phyloP scores from a whole-genome alignment of 352 stramenopile species.

The Proteromonas lacertae region DNA sequence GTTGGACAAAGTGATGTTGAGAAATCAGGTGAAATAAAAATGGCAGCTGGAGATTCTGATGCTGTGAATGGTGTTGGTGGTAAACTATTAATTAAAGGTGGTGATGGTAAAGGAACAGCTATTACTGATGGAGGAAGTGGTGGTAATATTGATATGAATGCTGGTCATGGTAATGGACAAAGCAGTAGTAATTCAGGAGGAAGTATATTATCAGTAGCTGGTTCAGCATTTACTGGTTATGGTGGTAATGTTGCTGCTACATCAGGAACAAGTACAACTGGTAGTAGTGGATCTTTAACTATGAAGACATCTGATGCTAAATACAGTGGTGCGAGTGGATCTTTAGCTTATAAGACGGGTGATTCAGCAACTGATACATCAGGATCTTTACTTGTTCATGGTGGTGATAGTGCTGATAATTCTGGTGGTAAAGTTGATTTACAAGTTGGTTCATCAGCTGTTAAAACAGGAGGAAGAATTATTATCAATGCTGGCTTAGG shows the following conservation, averaged over 20 bases:
- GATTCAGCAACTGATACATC: neutral
- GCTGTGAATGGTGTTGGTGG: too few species aligned
- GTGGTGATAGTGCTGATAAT: neutral
- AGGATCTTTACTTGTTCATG: constrained; percentile 2
- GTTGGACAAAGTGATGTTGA: neutral
- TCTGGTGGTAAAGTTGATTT: constrained; percentile 1
- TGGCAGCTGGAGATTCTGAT: neutral
- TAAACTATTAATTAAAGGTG: too few species aligned
- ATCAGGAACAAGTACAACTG: too few species aligned
- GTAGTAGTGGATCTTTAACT: too few species aligned
- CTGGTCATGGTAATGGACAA: too few species aligned
- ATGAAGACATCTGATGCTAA: constrained; percentile 2
- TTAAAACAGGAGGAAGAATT: neutral
- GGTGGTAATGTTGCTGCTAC: too few species aligned
- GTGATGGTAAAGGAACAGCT: too few species aligned
- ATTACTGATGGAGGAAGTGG: too few species aligned
- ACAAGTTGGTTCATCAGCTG: constrained; percentile 1
- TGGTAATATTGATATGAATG: too few species aligned
- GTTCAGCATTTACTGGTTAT: too few species aligned
- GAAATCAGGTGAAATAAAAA: neutral
- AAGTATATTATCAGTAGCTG: too few species aligned
- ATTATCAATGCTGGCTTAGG: constrained; percentile 1
- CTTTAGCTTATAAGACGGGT: constrained; percentile 1
- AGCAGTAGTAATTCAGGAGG: too few species aligned
- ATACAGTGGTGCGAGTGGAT: neutral